Conservation (phyloP, 495 filamentous ascomycete genomes). For the Aspergillus ostianus region DNA sequence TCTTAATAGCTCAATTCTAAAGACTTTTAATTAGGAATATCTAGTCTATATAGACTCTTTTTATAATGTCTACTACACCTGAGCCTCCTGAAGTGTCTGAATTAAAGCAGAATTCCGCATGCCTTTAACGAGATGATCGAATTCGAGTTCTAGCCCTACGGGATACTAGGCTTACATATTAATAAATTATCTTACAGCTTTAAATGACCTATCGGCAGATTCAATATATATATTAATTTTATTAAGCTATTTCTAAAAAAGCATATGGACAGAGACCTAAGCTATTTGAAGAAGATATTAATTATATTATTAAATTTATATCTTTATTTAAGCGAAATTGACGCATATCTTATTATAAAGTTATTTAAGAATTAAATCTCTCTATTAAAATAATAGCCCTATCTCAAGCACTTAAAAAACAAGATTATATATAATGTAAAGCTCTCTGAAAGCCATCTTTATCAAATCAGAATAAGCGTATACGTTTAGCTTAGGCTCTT, state of each 20-base stretch:
- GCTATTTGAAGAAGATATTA: constrained; percentile 22
- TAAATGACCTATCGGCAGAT: constrained; percentile 21
- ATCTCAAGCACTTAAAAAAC: constrained; percentile 24
- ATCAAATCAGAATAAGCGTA: constrained; percentile 1
- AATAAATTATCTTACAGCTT: constrained; percentile 21
- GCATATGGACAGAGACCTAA: constrained; percentile 15
- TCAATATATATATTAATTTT: constrained; percentile 21
- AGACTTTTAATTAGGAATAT: no score
- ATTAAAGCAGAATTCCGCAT: constrained; percentile 1
- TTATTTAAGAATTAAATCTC: constrained; percentile 24
- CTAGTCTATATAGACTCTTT: no score
- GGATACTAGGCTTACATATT: constrained; percentile 16
- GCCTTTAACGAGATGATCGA: constrained; percentile 21
- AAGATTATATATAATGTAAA: constrained; percentile 25
- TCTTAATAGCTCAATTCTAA: no score
- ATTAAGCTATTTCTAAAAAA: constrained; percentile 20
- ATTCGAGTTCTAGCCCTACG: constrained; percentile 21
- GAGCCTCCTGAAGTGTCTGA: no score
- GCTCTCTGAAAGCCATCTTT: constrained; percentile 22
- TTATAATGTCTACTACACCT: no score
- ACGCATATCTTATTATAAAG: constrained; percentile 21
- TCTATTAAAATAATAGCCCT: constrained; percentile 17
- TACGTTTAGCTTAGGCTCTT: constrained; percentile 5
- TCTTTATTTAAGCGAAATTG: constrained; percentile 20
- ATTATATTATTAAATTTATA: constrained; percentile 30